phyloP scores from a whole-genome alignment of 495 filamentous ascomycete genomes.

The Neurospora terricola region DNA sequence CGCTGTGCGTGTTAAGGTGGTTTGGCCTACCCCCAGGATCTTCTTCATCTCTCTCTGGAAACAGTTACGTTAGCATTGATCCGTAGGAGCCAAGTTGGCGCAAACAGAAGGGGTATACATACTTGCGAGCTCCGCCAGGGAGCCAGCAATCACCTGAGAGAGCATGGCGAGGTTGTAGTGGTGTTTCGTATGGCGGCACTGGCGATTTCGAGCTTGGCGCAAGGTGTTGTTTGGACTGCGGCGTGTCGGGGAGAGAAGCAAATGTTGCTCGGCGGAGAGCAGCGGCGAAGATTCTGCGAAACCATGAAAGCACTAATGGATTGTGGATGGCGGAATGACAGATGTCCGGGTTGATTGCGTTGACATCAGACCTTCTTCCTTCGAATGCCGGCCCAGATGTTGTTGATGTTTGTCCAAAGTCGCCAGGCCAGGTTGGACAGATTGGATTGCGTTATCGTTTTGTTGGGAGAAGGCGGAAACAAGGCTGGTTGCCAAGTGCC shows the following conservation, averaged over 20 bases:
- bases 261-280: constrained; percentile 3
- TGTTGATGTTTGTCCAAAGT: not conserved
- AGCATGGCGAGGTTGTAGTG: constrained; percentile 11
- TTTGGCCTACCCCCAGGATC: constrained; percentile 37
- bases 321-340: not conserved
- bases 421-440: constrained; percentile 1
- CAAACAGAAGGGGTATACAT: constrained; percentile 8
- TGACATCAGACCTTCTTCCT: not conserved
- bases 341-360: not conserved
- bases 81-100: not conserved
- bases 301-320: constrained; percentile 4
- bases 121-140: constrained; percentile 33
- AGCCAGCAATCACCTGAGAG: constrained; percentile 26
- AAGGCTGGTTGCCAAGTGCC: not conserved
- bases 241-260: not conserved
- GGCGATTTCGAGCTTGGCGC: constrained; percentile 4
- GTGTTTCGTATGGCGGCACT: not conserved
- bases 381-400: not conserved
- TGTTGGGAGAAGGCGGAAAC: not conserved
- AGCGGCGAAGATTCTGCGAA: not conserved
- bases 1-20: not conserved
- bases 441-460: not conserved
- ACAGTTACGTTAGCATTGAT: constrained; percentile 13
- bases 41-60: constrained; percentile 40
- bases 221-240: not conserved